Conservation (phyloP, 441 rosid genomes). For the Melastoma candidum region DNA sequence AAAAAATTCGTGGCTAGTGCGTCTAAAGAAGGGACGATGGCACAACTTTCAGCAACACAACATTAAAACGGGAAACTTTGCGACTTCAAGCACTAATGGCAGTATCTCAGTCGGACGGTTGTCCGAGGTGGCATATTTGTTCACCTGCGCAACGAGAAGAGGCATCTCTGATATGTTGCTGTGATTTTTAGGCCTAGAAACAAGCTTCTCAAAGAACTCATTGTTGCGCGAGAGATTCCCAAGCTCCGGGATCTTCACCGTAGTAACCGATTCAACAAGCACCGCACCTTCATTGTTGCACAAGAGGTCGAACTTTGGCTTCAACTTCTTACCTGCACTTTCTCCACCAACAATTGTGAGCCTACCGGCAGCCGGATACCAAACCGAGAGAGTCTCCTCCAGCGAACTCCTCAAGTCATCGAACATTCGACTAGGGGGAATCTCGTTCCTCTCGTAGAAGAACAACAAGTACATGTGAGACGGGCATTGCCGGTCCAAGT, state of each 20-base stretch:
- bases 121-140: not conserved
- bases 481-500: constrained; percentile 68
- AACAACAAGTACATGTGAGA: constrained; percentile 50
- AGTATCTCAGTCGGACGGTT: not conserved
- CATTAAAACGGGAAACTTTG: no score
- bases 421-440: constrained; percentile 25
- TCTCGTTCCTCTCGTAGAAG: constrained; percentile 33
- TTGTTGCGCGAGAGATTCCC: constrained; percentile 54
- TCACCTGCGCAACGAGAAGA: constrained; percentile 61
- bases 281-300: constrained; percentile 51
- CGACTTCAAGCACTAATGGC: no score
- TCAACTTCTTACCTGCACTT: no score
- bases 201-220: constrained; percentile 43
- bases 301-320: constrained; percentile 36
- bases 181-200: constrained; percentile 34
- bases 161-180: constrained; percentile 48
- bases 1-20: not conserved
- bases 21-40: no score
- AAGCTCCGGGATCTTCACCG: constrained; percentile 37
- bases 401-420: constrained; percentile 37
- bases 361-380: constrained; percentile 67
- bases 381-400: constrained; percentile 46
- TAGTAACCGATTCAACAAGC: constrained; percentile 37
- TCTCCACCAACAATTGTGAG: constrained; percentile 17
- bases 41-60: not conserved